phyloP scores from a whole-genome alignment of 768 basidiomycete genomes.

The Tulasnella sp. region DNA sequence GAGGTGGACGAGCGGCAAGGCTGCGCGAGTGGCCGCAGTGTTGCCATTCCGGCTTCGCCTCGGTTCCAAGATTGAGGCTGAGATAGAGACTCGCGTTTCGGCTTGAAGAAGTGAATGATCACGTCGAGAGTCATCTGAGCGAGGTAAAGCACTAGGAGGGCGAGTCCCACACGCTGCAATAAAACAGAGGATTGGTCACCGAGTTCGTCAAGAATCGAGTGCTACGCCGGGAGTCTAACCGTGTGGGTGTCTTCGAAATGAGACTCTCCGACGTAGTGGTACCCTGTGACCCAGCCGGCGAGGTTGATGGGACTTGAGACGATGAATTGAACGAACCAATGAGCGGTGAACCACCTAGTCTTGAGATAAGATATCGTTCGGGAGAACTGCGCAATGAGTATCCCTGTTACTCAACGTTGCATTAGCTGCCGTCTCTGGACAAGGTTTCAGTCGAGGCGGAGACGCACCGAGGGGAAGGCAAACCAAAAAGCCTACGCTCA shows the following conservation, averaged over 20 bases:
- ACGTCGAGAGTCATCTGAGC: slow-evolving; percentile 37
- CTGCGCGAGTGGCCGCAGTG: not conserved
- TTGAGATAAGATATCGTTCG: slow-evolving; percentile 31
- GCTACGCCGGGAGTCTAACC: slow-evolving; percentile 6
- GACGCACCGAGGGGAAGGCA: slow-evolving; percentile 41
- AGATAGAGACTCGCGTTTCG: slow-evolving; percentile 6
- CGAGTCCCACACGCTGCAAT: slow-evolving; percentile 33
- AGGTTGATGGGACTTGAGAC: slow-evolving; percentile 44
- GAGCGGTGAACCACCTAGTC: slow-evolving; percentile 39
- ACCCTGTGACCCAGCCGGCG: slow-evolving; percentile 37
- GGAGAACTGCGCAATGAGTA: slow-evolving; percentile 41
- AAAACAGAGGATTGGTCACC: slow-evolving; percentile 19
- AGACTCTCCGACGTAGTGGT: slow-evolving; percentile 22
- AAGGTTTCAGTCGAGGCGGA: not conserved
- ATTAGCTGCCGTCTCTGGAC: not conserved
- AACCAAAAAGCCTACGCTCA: slow-evolving; percentile 41
- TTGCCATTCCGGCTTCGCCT: not conserved
- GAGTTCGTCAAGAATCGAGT: not conserved
- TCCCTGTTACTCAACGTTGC: slow-evolving; percentile 10
- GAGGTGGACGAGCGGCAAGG: not conserved
- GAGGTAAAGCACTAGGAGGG: slow-evolving; percentile 43
- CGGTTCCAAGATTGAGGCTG: not conserved
- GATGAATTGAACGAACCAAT: slow-evolving; percentile 39
- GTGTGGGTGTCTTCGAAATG: slow-evolving; percentile 32
- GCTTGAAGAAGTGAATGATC: slow-evolving; percentile 44